Conservation (phyloP, 148 eudicot genomes). For the Fagopyrum homotropicum region DNA sequence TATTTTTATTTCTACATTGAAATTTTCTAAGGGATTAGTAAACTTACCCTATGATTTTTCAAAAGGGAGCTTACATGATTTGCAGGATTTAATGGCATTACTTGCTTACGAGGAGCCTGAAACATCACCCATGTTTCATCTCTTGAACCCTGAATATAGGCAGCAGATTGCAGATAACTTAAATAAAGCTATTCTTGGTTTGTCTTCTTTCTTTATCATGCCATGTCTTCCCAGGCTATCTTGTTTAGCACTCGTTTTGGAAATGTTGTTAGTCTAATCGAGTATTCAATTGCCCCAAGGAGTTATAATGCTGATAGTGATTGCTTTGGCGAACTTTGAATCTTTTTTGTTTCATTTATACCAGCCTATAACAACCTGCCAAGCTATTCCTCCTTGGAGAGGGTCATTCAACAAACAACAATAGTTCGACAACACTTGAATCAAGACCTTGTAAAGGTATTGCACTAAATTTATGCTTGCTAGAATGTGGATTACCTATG, state of each 20-base stretch:
- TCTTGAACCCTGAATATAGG: constrained; percentile 54
- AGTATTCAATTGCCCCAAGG: neutral
- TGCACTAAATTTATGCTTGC: neutral
- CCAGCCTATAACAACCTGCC: constrained; percentile 61
- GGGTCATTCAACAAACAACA: constrained; percentile 71
- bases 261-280: neutral
- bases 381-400: constrained; percentile 68
- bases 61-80: neutral
- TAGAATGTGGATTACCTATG: neutral
- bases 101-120: constrained; percentile 93
- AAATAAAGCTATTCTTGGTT: constrained; percentile 82
- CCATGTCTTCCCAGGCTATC: neutral
- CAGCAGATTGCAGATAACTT: constrained; percentile 68
- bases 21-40: neutral
- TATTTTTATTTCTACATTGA: constrained; percentile 16
- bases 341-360: neutral
- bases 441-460: constrained; percentile 76
- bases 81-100: constrained; percentile 79
- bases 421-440: constrained; percentile 66
- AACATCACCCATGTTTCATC: constrained; percentile 85
- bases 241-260: neutral
- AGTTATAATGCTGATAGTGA: neutral
- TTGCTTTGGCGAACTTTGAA: no score
- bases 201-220: constrained; percentile 10
- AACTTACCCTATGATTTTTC: neutral